Percentiles rank a stretch among this genome's conserved stretches.
Conservation (phyloP, 2,329 filamentous ascomycete species). For the Ophiostoma fasciatum region DNA sequence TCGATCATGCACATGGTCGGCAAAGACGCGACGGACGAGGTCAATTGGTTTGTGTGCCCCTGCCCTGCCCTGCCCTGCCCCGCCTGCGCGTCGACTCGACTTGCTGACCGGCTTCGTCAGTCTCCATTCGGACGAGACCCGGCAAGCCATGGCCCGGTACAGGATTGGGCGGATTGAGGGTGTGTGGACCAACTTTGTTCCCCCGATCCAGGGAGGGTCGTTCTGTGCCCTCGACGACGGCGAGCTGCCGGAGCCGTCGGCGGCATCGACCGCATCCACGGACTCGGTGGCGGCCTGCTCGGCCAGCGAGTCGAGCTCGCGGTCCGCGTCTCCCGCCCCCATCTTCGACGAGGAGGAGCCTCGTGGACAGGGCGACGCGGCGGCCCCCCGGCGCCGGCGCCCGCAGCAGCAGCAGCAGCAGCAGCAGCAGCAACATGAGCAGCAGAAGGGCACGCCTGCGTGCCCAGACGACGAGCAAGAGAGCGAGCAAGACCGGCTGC, state of each 20-base stretch:
- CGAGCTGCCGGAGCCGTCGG: slow-evolving; percentile 26
- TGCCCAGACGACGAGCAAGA: no score
- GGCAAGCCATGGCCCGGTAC: slow-evolving; percentile 62
- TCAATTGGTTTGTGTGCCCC: slow-evolving; percentile 59
- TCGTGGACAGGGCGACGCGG: neutral
- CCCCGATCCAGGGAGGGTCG: slow-evolving; percentile 79
- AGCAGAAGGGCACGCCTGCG: no score
- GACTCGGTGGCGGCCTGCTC: slow-evolving; percentile 12
- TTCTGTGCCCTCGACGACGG: slow-evolving; percentile 37
- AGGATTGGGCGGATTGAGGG: slow-evolving; percentile 73
- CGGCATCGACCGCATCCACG: neutral
- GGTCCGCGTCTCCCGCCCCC: slow-evolving; percentile 28
- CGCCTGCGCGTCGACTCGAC: no score
- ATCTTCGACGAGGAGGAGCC: slow-evolving; percentile 28
- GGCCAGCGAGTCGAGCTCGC: slow-evolving; percentile 10
- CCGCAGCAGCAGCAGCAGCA: no score
- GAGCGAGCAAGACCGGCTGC: neutral
- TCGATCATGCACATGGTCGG: slow-evolving; percentile 88
- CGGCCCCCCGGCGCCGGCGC: no score
- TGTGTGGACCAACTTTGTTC: slow-evolving; percentile 73
- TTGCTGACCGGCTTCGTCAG: no score
- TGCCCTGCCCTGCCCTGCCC: no score
- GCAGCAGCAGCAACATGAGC: no score
- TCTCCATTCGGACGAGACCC: slow-evolving; percentile 68
- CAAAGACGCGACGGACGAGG: slow-evolving; percentile 85